A percentile compares a stretch with the other conserved stretches of the same genome.
These are phyloP conservation scores for Mesotaenium endlicherianum DNA, from an alignment of 139 green algal species.

Conservation along the genomic window DNA sequence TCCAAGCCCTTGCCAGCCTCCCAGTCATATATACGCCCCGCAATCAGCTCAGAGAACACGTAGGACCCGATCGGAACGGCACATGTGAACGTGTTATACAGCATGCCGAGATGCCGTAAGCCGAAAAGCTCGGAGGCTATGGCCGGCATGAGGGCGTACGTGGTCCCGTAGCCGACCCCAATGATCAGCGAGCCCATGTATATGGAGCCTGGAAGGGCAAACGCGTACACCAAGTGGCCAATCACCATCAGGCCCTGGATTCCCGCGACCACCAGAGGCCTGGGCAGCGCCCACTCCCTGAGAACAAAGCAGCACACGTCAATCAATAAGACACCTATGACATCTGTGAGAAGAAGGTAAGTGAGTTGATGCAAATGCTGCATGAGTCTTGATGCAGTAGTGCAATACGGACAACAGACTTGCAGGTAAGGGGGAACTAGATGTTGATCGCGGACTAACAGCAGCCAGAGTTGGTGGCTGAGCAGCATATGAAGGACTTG, in stretches of 20 bases:
- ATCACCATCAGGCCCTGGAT: constrained; percentile 10
- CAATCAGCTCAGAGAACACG: constrained; percentile 21
- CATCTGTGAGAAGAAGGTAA: background rate
- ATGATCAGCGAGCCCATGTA: constrained; percentile 57
- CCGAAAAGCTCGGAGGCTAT: constrained; percentile 68
- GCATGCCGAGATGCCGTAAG: constrained; percentile 57
- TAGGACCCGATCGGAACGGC: constrained; percentile 28
- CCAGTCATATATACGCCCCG: constrained; percentile 18
- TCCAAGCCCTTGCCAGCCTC: background rate
- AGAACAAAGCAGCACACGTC: background rate
- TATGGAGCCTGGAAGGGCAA: constrained; percentile 41
- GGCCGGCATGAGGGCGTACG: constrained; percentile 73
- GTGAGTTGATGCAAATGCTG: too few relatives aligned
- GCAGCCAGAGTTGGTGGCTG: background rate
- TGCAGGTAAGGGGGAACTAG: background rate
- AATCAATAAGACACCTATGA: background rate
- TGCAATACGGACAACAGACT: background rate
- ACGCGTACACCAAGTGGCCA: constrained; percentile 27
- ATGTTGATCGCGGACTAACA: background rate
- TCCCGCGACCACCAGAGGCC: background rate
- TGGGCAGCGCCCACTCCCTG: background rate
- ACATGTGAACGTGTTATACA: constrained; percentile 17
- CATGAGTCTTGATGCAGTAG: background rate
- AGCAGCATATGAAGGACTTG: too few relatives aligned
- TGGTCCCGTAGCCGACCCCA: constrained; percentile 70